phyloP scores from a whole-genome alignment of 129 eudicot species.

The Saussurea involucrata region DNA sequence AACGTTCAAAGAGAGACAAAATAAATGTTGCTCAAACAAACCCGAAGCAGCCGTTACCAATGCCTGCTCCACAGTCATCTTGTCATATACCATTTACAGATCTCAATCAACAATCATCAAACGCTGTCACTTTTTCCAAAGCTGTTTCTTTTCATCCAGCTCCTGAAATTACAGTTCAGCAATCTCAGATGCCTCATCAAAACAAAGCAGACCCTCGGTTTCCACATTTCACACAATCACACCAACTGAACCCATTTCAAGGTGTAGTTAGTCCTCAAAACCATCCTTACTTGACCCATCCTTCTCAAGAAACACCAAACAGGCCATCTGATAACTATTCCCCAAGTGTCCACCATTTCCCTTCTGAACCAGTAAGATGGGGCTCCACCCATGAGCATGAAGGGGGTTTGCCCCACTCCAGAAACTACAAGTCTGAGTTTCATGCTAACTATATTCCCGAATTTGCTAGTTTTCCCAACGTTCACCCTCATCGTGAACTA shows the following conservation, averaged over 20 bases:
- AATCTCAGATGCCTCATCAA: no score
- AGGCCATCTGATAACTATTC: background rate
- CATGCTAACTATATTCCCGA: constrained; percentile 31
- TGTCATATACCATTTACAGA: background rate
- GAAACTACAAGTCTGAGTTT: constrained; percentile 32
- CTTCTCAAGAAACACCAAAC: background rate
- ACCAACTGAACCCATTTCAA: background rate
- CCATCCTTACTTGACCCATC: constrained; percentile 8
- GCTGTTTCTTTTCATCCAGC: constrained; percentile 15
- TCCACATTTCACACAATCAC: no score
- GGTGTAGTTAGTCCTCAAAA: constrained; percentile 4
- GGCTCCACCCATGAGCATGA: constrained; percentile 2
- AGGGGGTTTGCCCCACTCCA: background rate
- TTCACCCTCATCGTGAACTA: background rate
- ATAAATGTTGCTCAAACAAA: background rate
- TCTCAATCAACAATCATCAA: constrained; percentile 4
- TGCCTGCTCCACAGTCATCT: constrained; percentile 12
- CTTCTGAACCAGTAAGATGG: constrained; percentile 7
- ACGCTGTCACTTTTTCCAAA: background rate
- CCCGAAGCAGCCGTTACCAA: background rate
- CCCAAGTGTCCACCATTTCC: background rate
- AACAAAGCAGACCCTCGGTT: no score
- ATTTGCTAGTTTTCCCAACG: constrained; percentile 13
- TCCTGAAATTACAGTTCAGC: constrained; percentile 12
- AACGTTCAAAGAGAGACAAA: constrained; percentile 16